Evolutionary conservation across 2,329 filamentous ascomycete genomes (phyloP), one percentile per base, ranked within the genome.

Genomic region (Alternaria infectoria): DNA sequence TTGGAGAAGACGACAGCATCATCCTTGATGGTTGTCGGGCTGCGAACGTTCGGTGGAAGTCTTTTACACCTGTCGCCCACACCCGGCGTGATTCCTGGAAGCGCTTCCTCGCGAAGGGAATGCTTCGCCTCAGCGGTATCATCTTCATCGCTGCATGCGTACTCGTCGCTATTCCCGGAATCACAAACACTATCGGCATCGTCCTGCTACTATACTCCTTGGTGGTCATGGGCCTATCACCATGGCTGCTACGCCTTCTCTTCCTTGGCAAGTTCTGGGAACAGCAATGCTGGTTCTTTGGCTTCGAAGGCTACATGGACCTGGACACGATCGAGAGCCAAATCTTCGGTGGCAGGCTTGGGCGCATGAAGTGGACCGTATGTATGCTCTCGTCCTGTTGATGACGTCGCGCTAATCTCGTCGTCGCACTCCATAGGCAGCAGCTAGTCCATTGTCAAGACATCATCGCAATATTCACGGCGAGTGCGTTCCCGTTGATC

Each of bases 41-140:
- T 1, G 82, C 82, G 1, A 77, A 80, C 4, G 80, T 85, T 23
- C 77, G 78, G 4, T 85, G 83, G 83, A 79, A 83, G 47, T 72
- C 70, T 0, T 82, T 83, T 55, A 69, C 72, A 3, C 73, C 72
- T 1, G 77, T 82, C n/a, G 71, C 74, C 3, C 46, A 75, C n/a
- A 66, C 65, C 1, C 68, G 71, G 6, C 72, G 75, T 7, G 46
- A 66, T 12, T 73, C 74, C 0, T 74, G 71, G 69, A 74, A 65
- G 46, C 78, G 80, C 4, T 36, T 32, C 28, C 47, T 79, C 4
- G 71, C 72, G 3, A 54, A 68, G 43, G 45, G 59, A 1, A 43
- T 71, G 50, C 49, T 77, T 3, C 70, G 73, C 25, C 15, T 70
- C 13, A 57, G 68, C 2, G 65, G 71, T 23, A 6, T 74, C 30